Evolutionary conservation across 306 rosid species (phyloP).

Genomic region (Clitoria ternatea): DNA sequence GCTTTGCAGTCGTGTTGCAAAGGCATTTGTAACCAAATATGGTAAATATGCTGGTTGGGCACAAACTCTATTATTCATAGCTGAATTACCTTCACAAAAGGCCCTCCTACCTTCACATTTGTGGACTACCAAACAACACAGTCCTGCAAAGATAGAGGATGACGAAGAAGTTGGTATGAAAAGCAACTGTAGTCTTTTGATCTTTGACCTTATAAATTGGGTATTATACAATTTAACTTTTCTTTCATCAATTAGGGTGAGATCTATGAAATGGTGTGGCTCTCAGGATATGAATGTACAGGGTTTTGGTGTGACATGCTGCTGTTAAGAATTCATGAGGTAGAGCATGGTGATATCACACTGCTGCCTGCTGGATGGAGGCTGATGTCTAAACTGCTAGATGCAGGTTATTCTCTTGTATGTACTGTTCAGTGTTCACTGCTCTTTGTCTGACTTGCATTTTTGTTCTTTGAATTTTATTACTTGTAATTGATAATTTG

Average conservation of each 20-base stretch:
- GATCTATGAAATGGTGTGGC: background rate
- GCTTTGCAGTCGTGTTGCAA: constrained; percentile 70
- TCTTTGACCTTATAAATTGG: constrained; percentile 5
- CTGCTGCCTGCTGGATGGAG: too few relatives aligned
- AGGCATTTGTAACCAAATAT: constrained; percentile 77
- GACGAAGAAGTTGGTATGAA: constrained; percentile 24
- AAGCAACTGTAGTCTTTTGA: constrained; percentile 9
- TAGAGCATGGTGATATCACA: background rate
- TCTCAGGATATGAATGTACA: constrained; percentile 11
- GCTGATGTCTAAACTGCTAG: too few relatives aligned
- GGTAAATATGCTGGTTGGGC: constrained; percentile 99
- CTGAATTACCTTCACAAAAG: constrained; percentile 85
- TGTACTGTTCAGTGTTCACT: too few relatives aligned
- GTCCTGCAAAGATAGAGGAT: constrained; percentile 37
- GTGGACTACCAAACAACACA: constrained; percentile 34
- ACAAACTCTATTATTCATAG: constrained; percentile 82
- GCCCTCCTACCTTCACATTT: constrained; percentile 53
- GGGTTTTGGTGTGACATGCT: constrained; percentile 7
- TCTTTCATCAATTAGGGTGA: constrained; percentile 18
- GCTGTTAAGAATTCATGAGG: background rate
- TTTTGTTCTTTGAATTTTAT: constrained; percentile 8
- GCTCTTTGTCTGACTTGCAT: constrained; percentile 2
- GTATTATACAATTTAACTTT: background rate
- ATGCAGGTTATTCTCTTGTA: too few relatives aligned
- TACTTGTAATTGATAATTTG: constrained; percentile 15